phyloP scores from a whole-genome alignment of 768 basidiomycete genomes.

The Cystobasidium tubakii region DNA sequence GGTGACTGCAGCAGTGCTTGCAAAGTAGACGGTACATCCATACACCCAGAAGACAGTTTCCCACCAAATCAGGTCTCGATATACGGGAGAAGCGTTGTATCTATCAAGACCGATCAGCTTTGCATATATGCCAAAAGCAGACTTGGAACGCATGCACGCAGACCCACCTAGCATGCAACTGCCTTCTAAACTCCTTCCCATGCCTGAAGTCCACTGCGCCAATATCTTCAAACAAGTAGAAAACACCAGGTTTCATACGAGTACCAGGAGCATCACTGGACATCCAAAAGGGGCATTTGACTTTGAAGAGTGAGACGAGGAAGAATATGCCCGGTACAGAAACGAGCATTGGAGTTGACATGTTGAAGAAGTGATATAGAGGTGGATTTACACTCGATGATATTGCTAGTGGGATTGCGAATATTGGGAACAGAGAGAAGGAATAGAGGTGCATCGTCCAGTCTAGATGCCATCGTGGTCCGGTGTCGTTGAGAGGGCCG shows the following conservation, averaged over 20 bases:
- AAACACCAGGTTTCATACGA: constrained; percentile 42
- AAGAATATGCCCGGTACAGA: constrained; percentile 40
- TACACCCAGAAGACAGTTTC: constrained; percentile 44
- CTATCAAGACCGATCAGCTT: constrained; percentile 30
- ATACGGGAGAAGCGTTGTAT: constrained; percentile 45
- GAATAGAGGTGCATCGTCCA: constrained; percentile 40
- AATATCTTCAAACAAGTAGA: constrained; percentile 46
- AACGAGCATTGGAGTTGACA: constrained; percentile 37
- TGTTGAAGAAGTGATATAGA: constrained; percentile 11
- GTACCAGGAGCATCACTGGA: constrained; percentile 44
- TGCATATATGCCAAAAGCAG: neutral
- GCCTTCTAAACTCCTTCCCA: constrained; percentile 41
- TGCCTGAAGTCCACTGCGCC: constrained; percentile 46
- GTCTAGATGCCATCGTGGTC: constrained; percentile 38
- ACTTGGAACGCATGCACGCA: neutral
- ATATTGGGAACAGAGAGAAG: constrained; percentile 37
- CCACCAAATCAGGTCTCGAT: constrained; percentile 42
- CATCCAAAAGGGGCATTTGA: constrained; percentile 37
- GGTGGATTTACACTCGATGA: constrained; percentile 38
- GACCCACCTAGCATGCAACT: constrained; percentile 41
- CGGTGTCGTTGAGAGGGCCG: constrained; percentile 43
- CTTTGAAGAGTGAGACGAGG: constrained; percentile 38
- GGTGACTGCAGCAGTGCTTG: constrained; percentile 40
- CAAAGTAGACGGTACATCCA: constrained; percentile 39
- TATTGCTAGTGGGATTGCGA: constrained; percentile 41